Percentiles rank a stretch among this genome's conserved stretches.
These are phyloP conservation scores for Thermothelomyces thermophilus DNA, from an alignment of 2,329 filamentous ascomycete species.

Conservation along the genomic window DNA sequence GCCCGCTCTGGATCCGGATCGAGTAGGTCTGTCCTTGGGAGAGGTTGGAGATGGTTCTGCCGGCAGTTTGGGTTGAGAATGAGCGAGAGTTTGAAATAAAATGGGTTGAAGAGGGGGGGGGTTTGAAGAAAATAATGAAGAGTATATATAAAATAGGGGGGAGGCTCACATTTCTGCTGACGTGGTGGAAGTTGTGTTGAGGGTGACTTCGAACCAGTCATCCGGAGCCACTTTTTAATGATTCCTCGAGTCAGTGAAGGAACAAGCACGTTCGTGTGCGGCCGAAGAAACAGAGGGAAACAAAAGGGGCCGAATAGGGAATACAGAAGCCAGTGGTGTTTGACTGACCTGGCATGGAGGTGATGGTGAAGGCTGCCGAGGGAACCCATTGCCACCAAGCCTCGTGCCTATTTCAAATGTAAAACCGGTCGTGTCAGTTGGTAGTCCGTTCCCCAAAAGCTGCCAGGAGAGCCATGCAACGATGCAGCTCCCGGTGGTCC, in stretches of 20 bases:
- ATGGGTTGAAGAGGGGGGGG: background rate
- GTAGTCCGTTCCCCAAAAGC: too few relatives aligned
- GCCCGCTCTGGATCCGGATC: constrained; percentile 14
- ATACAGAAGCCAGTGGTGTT: too few relatives aligned
- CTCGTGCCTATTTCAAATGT: constrained; percentile 20
- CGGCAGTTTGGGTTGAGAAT: background rate
- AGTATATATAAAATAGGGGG: too few relatives aligned
- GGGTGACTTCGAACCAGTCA: constrained; percentile 26
- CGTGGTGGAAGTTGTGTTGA: constrained; percentile 21
- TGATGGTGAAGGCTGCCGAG: constrained; percentile 13
- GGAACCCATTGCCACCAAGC: constrained; percentile 26
- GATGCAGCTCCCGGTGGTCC: too few relatives aligned
- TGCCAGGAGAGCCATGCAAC: too few relatives aligned
- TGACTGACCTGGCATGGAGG: constrained; percentile 18
- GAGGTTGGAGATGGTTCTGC: constrained; percentile 22
- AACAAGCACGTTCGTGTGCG: too few relatives aligned
- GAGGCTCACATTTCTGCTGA: constrained; percentile 19
- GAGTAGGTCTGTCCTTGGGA: constrained; percentile 13
- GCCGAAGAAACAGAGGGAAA: too few relatives aligned
- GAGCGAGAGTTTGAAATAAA: too few relatives aligned
- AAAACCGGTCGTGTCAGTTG: background rate
- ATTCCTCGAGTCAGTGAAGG: too few relatives aligned
- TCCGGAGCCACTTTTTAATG: constrained; percentile 21
- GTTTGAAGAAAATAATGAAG: background rate
- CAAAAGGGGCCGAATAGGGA: too few relatives aligned